phyloP scores from a whole-genome alignment of 805 yeast species.

The Ogataea sp. region DNA sequence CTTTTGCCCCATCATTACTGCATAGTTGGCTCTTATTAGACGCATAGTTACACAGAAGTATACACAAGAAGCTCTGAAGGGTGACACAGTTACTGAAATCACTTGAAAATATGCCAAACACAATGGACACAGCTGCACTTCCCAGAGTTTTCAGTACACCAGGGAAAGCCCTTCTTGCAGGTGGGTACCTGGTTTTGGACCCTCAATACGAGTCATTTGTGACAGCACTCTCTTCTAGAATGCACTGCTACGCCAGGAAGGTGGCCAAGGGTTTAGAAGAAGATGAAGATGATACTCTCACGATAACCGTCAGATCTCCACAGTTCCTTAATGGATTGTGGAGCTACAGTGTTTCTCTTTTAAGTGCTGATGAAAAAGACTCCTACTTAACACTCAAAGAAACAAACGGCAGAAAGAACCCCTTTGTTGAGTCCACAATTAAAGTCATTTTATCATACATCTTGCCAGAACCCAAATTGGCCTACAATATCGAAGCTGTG shows the following conservation, averaged over 20 bases:
- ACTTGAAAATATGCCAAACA: too few species aligned
- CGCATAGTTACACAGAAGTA: too few species aligned
- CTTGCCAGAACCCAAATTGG: constrained; percentile 17
- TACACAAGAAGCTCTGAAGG: too few species aligned
- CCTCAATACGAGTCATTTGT: constrained; percentile 70
- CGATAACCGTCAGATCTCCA: constrained; percentile 54
- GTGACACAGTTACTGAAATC: too few species aligned
- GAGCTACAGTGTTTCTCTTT: constrained; percentile 43
- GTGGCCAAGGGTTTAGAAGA: constrained; percentile 2
- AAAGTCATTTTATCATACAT: constrained; percentile 47
- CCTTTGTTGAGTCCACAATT: constrained; percentile 65
- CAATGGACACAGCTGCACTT: too few species aligned
- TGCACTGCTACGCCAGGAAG: constrained; percentile 51
- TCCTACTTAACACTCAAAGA: constrained; percentile 12
- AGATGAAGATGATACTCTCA: constrained; percentile 8
- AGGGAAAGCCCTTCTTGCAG: constrained; percentile 89
- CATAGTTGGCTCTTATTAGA: too few species aligned
- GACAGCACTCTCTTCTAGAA: constrained; percentile 81
- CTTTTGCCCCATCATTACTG: too few species aligned
- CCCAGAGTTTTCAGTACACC: constrained; percentile 76
- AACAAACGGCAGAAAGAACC: constrained; percentile 36
- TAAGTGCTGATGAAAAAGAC: constrained; percentile 6
- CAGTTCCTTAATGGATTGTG: constrained; percentile 71
- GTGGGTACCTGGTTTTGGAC: constrained; percentile 88
- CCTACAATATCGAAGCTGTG: constrained; percentile 37